Evolutionary conservation across 1,284 basidiomycete genomes (phyloP), one percentile per base, ranked within the genome.

Genomic region (Exobasidium rhododendri): DNA sequence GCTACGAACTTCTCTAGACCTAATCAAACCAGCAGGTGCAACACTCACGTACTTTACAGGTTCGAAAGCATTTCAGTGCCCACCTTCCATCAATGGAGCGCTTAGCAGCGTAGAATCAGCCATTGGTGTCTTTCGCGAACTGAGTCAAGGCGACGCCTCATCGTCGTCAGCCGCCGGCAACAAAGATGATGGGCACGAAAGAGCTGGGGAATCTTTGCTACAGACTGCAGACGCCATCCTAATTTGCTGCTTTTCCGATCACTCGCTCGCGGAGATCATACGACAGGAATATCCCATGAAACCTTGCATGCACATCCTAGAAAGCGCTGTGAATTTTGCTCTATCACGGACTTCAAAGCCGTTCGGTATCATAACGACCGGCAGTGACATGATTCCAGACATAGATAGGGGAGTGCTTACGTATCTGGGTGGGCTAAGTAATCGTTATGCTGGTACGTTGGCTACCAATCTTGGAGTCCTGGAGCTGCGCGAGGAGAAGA

Each of bases 301-400:
- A 47, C 65, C 69, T 0, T 28, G 57, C 1, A 55, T 74, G 31
- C 69, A 74, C 43, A 55, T 74, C 40, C 59, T 74, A 2, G 69
- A 72, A 44, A 64, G 70, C 10, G 65, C 70, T 14, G 52, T 73
- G 5, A 24, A 67, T 1, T 65, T 69, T 32, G 61, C 72, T 3
- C 52, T 59, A 0, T 29, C 43, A 13, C 51, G 14, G 26, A 63
- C 56, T 4, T 51, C 14, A 13, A 43, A 40, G 22, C 35, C 58
- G n/a, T 73, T 74, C n/a, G 70, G 70, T 5, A 54, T 74, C 10
- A 30, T 74, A n/a, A 74, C 72, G 0, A 73, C 72, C 0, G 71
- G 66, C 0, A 24, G 46, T 14, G 59, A 51, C 17, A 66, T 71
- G 17, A 66, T 74, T 4, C 45, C 63, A 0, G 71, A 74, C 35